A percentile compares a stretch with the other conserved stretches of the same genome.
Evolutionary conservation across 495 filamentous ascomycete species (phyloP).

Genomic region (Tetracladium setigerum): DNA sequence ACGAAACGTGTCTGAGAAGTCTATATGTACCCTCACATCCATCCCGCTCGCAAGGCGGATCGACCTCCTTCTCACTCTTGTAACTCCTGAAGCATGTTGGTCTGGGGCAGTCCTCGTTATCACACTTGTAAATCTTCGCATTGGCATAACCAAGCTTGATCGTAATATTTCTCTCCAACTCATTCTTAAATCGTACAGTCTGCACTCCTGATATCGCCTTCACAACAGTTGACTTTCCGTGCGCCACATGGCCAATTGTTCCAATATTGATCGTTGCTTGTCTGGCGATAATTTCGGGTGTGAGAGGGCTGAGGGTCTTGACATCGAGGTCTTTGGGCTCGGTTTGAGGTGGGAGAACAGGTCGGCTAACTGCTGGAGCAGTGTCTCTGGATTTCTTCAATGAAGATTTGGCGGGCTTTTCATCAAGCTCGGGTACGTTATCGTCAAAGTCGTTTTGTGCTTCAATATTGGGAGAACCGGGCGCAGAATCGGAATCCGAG

Average conservation of each 20-base stretch:
- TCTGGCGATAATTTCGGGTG: slow-evolving; percentile 91
- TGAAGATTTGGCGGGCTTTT: slow-evolving; percentile 23
- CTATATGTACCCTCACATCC: slow-evolving; percentile 81
- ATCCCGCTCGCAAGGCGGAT: slow-evolving; percentile 89
- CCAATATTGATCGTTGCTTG: slow-evolving; percentile 99
- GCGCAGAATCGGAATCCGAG: slow-evolving; percentile 33
- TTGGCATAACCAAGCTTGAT: slow-evolving; percentile 99
- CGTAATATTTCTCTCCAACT: slow-evolving; percentile 96
- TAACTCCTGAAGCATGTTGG: slow-evolving; percentile 95
- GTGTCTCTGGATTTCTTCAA: slow-evolving; percentile 39
- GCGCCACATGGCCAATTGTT: slow-evolving; percentile 96
- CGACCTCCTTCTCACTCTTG: slow-evolving; percentile 96
- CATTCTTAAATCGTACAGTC: slow-evolving; percentile 99
- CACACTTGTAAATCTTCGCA: slow-evolving; percentile 98
- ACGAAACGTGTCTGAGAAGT: slow-evolving; percentile 83
- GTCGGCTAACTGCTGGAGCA: slow-evolving; percentile 33
- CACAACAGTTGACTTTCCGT: slow-evolving; percentile 96
- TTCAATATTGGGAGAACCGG: slow-evolving; percentile 17
- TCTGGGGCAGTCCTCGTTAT: slow-evolving; percentile 80
- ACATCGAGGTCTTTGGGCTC: slow-evolving; percentile 81
- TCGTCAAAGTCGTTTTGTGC: slow-evolving; percentile 19
- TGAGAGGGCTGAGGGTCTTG: slow-evolving; percentile 67
- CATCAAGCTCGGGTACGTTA: slow-evolving; percentile 16
- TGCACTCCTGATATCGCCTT: slow-evolving; percentile 99
- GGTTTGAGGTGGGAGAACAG: slow-evolving; percentile 75